Evolutionary conservation across 768 basidiomycete genomes (phyloP).

Genomic region (Floccularia luteovirens): DNA sequence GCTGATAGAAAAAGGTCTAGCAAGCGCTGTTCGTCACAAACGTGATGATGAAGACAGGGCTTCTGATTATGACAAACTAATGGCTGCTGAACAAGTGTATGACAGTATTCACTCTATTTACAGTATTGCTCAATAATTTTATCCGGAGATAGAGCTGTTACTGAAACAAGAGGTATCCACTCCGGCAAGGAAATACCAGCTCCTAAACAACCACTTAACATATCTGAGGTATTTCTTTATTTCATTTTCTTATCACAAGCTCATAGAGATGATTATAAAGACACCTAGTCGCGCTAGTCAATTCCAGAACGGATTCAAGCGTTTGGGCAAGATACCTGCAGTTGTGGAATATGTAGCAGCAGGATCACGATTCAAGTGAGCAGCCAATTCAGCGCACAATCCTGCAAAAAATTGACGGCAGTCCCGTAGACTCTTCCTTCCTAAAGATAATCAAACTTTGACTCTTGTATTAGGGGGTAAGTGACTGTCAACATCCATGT

Average conservation of each 20-base stretch:
- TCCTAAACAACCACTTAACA: constrained; percentile 78
- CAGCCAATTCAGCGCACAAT: constrained; percentile 4
- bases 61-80: constrained; percentile 92
- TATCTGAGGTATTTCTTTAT: constrained; percentile 77
- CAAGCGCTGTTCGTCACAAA: constrained; percentile 84
- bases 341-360: constrained; percentile 91
- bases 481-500: constrained; percentile 6
- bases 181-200: constrained; percentile 83
- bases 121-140: neutral
- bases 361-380: constrained; percentile 92
- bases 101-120: constrained; percentile 16
- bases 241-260: neutral
- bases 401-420: constrained; percentile 1
- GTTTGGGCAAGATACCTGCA: constrained; percentile 74
- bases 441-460: constrained; percentile 88
- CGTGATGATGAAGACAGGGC: constrained; percentile 95
- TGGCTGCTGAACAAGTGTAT: constrained; percentile 89
- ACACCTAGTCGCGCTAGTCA: constrained; percentile 69
- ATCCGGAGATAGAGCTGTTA: constrained; percentile 47
- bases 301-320: constrained; percentile 89
- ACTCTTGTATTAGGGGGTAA: constrained; percentile 87
- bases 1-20: constrained; percentile 88
- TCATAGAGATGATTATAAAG: constrained; percentile 24
- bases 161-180: constrained; percentile 81
- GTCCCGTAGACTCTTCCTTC: constrained; percentile 58